These are phyloP conservation scores for Diaporthe longicolla DNA, from an alignment of 2,329 filamentous ascomycete species.

Conservation along the genomic window DNA sequence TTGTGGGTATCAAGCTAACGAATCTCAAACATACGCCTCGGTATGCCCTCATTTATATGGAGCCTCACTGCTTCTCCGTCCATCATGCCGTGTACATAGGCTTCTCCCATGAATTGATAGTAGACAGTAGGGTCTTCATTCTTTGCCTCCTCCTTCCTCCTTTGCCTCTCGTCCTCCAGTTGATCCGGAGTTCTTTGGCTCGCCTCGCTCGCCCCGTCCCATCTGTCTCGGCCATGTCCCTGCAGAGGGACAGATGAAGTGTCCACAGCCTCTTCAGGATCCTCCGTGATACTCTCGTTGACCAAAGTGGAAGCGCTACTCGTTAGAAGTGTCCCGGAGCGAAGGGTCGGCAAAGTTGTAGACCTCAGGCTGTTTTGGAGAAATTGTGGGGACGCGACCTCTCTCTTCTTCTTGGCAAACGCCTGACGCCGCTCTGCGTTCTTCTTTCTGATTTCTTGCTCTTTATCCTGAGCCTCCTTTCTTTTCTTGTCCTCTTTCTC, in stretches of 20 bases:
- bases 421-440: neutral
- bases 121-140: constrained; percentile 31
- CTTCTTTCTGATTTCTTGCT: neutral
- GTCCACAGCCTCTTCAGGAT: no score
- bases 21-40: constrained; percentile 22
- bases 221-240: neutral
- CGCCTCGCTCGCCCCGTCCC: neutral
- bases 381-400: neutral
- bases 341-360: no score
- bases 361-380: neutral
- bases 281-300: no score
- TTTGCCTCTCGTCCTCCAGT: neutral
- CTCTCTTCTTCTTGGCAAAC: neutral
- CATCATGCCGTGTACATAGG: constrained; percentile 48
- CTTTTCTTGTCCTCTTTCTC: neutral
- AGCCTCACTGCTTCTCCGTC: constrained; percentile 44
- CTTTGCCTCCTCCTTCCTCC: neutral
- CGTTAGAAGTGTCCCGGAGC: no score
- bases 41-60: neutral
- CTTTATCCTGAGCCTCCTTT: neutral
- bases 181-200: neutral
- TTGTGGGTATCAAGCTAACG: neutral
- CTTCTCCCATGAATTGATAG: constrained; percentile 44
- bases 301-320: no score
- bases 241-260: no score